phyloP scores from a whole-genome alignment of 202 grass and related monocot species.

The Eragrostis tef region DNA sequence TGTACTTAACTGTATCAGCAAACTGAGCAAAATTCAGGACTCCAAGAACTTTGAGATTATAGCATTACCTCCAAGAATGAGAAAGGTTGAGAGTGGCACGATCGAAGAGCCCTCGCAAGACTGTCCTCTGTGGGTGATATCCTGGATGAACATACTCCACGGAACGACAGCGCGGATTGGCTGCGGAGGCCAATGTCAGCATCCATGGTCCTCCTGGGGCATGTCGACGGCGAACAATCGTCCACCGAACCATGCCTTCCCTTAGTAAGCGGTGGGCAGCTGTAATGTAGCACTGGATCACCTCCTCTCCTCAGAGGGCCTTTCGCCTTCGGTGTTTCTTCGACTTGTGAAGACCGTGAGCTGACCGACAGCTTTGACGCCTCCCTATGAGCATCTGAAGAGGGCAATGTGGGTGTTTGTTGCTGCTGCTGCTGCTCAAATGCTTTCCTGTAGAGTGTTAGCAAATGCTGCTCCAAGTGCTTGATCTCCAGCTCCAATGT shows the following conservation, averaged over 20 bases:
- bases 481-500: conserved; percentile 90
- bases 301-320: not conserved
- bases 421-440: conserved; percentile 63
- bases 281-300: conserved; percentile 47
- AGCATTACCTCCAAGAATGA: conserved; percentile 69
- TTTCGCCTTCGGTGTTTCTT: conserved; percentile 47
- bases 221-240: conserved; percentile 61
- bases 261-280: conserved; percentile 43
- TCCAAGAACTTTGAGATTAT: not conserved
- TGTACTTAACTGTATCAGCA: conserved; percentile 7
- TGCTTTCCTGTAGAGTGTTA: conserved; percentile 80
- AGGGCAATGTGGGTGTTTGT: conserved; percentile 47
- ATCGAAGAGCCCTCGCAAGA: conserved; percentile 79
- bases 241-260: conserved; percentile 37
- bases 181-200: conserved; percentile 51
- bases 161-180: conserved; percentile 76
- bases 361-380: conserved; percentile 41
- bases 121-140: conserved; percentile 82
- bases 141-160: conserved; percentile 69
- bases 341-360: conserved; percentile 37
- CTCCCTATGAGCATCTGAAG: conserved; percentile 36
- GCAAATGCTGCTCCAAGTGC: conserved; percentile 86
- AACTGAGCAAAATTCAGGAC: not conserved
- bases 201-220: conserved; percentile 48
- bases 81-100: conserved; percentile 84